phyloP scores from a whole-genome alignment of 345 rosid genomes.

The Eucalyptus decipiens region DNA sequence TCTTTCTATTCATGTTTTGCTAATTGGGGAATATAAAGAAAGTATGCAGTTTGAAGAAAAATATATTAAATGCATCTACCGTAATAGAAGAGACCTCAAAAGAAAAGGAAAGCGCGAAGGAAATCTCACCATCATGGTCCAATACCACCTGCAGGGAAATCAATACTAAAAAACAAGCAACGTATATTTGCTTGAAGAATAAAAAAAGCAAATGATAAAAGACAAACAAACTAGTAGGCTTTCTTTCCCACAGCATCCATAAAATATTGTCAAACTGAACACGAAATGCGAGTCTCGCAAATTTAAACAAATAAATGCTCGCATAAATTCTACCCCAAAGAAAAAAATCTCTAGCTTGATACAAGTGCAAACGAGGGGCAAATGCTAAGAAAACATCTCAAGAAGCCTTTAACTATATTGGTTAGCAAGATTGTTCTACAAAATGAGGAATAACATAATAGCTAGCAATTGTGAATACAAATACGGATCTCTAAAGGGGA shows the following conservation, averaged over 20 bases:
- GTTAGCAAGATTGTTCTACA: background rate
- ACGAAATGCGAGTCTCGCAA: background rate
- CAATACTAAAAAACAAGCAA: conserved; percentile 4
- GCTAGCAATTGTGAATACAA: background rate
- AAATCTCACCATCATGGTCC: conserved; percentile 89
- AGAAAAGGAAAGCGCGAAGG: background rate
- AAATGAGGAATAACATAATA: background rate
- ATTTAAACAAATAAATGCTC: background rate
- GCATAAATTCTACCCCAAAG: background rate
- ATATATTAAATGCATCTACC: background rate
- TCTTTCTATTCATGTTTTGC: background rate
- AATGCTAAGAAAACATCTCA: background rate
- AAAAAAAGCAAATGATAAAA: background rate
- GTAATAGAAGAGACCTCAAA: background rate
- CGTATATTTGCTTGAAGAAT: background rate
- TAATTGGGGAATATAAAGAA: background rate
- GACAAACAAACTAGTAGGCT: background rate
- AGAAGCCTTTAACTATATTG: background rate
- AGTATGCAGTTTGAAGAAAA: background rate
- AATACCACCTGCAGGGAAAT: conserved; percentile 72
- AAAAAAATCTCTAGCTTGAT: background rate
- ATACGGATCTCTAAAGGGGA: background rate
- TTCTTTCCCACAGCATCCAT: background rate
- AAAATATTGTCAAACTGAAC: background rate
- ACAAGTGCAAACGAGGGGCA: background rate